These are phyloP conservation scores for Aspergillus coremiiformis DNA, from an alignment of 495 filamentous ascomycete species.

Conservation along the genomic window DNA sequence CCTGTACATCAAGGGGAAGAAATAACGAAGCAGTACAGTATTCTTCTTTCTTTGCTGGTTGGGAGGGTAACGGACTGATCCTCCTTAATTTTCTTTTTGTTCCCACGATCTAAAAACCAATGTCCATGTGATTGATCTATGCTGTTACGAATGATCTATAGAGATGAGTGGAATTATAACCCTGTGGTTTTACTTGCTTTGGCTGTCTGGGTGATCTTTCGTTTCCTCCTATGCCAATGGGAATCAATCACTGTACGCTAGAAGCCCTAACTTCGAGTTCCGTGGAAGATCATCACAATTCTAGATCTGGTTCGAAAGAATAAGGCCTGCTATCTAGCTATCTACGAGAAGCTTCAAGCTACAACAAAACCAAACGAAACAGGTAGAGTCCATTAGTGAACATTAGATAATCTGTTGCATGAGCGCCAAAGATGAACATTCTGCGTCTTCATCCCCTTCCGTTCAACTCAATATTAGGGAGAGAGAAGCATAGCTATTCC, in stretches of 20 bases:
- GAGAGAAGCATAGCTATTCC: background rate
- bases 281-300: too few relatives aligned
- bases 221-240: too few relatives aligned
- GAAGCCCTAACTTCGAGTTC: background rate
- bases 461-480: background rate
- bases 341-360: too few relatives aligned
- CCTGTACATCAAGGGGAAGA: too few relatives aligned
- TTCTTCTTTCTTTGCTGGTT: conserved; percentile 3
- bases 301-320: too few relatives aligned
- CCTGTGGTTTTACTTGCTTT: conserved; percentile 16
- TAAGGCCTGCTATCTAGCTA: too few relatives aligned
- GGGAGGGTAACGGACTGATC: background rate
- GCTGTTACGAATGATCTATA: conserved; percentile 45
- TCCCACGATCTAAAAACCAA: conserved; percentile 8
- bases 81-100: background rate
- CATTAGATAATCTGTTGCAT: too few relatives aligned
- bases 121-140: conserved; percentile 27
- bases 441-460: background rate
- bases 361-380: too few relatives aligned
- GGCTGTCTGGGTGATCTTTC: too few relatives aligned
- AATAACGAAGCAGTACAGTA: background rate
- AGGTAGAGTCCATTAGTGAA: too few relatives aligned
- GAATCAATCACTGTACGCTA: too few relatives aligned
- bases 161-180: conserved; percentile 24
- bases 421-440: background rate